These are phyloP conservation scores for Berkeleyomyces rouxiae DNA, from an alignment of 2,329 filamentous ascomycete genomes.

Conservation along the genomic window DNA sequence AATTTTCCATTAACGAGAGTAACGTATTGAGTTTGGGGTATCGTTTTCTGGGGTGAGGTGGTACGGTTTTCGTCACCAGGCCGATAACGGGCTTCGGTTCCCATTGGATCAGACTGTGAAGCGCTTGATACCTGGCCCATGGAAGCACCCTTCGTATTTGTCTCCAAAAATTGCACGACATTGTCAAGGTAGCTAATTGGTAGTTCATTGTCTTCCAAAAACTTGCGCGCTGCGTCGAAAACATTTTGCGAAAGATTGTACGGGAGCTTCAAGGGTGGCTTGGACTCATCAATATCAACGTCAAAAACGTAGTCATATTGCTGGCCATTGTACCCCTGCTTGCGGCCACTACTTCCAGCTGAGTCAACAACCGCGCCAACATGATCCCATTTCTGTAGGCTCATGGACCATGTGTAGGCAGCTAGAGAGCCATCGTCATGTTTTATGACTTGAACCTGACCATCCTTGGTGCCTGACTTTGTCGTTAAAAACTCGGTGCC, in stretches of 20 bases:
- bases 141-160: constrained; percentile 75
- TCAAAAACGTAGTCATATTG: constrained; percentile 96
- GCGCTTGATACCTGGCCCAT: constrained; percentile 38
- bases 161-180: constrained; percentile 79
- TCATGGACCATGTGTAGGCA: constrained; percentile 71
- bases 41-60: constrained; percentile 31
- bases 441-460: constrained; percentile 82
- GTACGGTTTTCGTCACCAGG: constrained; percentile 42
- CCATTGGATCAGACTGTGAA: constrained; percentile 53
- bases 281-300: constrained; percentile 88
- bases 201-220: constrained; percentile 76
- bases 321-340: constrained; percentile 61
- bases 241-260: constrained; percentile 87
- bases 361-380: constrained; percentile 92
- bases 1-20: constrained; percentile 51
- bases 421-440: constrained; percentile 68
- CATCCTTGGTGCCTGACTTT: constrained; percentile 84
- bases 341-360: constrained; percentile 64
- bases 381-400: constrained; percentile 59
- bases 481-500: constrained; percentile 71
- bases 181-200: constrained; percentile 78
- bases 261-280: constrained; percentile 81
- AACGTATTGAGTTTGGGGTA: constrained; percentile 69
- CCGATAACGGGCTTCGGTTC: constrained; percentile 60
- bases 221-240: constrained; percentile 81